Percentiles rank a stretch among this genome's conserved stretches.
Evolutionary conservation across 1,139 yeast genomes (phyloP).

Genomic region (Debaryomyces subglobosus): DNA sequence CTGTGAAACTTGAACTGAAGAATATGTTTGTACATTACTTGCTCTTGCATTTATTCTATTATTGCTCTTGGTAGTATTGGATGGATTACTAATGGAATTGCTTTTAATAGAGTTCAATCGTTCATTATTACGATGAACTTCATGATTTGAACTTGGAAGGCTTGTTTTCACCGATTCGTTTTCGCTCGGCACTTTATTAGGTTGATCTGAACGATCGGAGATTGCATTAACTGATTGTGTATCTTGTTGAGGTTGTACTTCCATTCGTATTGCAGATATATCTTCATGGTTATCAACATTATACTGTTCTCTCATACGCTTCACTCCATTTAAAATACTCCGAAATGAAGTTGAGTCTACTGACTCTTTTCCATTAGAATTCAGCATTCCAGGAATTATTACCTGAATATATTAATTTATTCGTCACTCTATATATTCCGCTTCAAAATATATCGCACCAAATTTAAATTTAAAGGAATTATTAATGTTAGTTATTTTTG

Average conservation of each 20-base stretch:
- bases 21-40: constrained; percentile 15
- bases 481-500: neutral
- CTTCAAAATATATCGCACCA: neutral
- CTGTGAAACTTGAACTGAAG: constrained; percentile 27
- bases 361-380: neutral
- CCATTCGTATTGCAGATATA: neutral
- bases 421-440: neutral
- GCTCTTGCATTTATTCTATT: neutral
- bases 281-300: constrained; percentile 14
- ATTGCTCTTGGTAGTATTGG: neutral
- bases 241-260: neutral
- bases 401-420: neutral
- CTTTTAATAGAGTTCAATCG: neutral
- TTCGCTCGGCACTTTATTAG: neutral
- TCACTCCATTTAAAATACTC: constrained; percentile 64
- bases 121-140: neutral
- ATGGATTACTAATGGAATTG: neutral
- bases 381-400: neutral
- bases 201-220: neutral
- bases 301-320: constrained; percentile 47
- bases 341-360: constrained; percentile 55
- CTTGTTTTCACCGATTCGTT: neutral
- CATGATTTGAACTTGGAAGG: neutral
- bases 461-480: no score
- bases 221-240: neutral